phyloP scores from a whole-genome alignment of 441 rosid species.

The Geranium incanum region DNA sequence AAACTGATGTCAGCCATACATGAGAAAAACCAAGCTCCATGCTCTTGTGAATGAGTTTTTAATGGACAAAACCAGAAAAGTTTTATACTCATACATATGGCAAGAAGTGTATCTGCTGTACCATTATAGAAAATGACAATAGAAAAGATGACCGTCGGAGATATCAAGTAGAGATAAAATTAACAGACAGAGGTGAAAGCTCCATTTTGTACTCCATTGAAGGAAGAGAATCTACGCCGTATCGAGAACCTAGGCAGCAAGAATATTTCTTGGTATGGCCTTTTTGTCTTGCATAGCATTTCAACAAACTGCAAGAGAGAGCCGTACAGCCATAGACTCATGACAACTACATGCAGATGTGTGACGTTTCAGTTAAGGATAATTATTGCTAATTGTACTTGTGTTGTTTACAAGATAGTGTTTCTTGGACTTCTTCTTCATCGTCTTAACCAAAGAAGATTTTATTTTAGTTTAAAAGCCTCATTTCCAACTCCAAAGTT shows the following conservation, averaged over 20 bases:
- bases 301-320: background rate
- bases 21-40: constrained; percentile 19
- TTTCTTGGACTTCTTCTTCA: background rate
- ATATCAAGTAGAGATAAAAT: background rate
- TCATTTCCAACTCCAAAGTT: background rate
- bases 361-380: background rate
- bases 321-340: background rate
- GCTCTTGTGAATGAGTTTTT: constrained; percentile 1
- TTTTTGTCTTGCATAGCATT: background rate
- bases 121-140: background rate
- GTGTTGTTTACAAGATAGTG: background rate
- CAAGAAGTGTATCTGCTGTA: background rate
- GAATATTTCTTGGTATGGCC: background rate
- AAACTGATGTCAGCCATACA: constrained; percentile 12
- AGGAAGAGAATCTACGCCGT: background rate
- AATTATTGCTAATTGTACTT: background rate
- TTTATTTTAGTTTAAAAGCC: background rate
- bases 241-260: background rate
- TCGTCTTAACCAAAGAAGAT: background rate
- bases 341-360: background rate
- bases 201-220: background rate
- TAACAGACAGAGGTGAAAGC: background rate
- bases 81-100: background rate
- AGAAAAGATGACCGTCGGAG: background rate
- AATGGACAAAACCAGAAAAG: constrained; percentile 3